Base-by-base conservation (phyloP, 495 filamentous ascomycete species). In the Aspergillus conjunctus region DNA sequence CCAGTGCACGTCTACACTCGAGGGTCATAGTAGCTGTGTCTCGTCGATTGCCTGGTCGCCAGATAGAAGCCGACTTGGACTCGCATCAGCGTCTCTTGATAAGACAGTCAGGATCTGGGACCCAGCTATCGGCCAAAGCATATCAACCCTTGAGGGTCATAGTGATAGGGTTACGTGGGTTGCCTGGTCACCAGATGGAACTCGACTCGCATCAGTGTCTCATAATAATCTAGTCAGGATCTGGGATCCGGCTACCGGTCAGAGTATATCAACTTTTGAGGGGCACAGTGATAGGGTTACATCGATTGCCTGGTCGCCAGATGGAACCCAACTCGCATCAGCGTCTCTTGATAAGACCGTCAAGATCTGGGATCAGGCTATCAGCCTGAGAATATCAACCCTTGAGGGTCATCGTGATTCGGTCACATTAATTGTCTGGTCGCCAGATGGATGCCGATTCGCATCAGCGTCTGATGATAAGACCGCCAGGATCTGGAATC, bases 401-500 rank as follows among this genome's bases (percentile, higher is more conserved):
- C 65, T 68, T 41, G 59, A 74, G 56, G 68, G 70, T 17, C 68
- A 73, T 71, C 61, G 17, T 17, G 1, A 43, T 20, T 0, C 2
- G 1, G 56, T 69, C 39, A n/a, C 11, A 0, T 66, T 54, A 6
- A 56, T 72, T 9, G 48, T 43, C 53, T 72, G 70, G 58, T 69
- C 68, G 8, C 59, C 33, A n/a, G 61, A 72, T 52, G 37, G 39
- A 21, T 59, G 39, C 17, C 64, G 51, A 26, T 43, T 74, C 7
- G 66, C 67, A 7, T 75, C 65, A 5, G 56, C 58, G 51, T 68
- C 67, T 26, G 4, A 26, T 17, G 69, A 74, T 33, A 1, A 44
- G 0, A 74, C 62, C 2, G 34, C 70, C 55, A 73, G 68, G 61
- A 54, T 75, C 10, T 75, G 72, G 70, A 63, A 75, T 66, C 10